Evolutionary conservation across 2,329 filamentous ascomycete genomes (phyloP), one percentile per base, ranked within the genome.

Genomic region (Alternaria alternata): DNA sequence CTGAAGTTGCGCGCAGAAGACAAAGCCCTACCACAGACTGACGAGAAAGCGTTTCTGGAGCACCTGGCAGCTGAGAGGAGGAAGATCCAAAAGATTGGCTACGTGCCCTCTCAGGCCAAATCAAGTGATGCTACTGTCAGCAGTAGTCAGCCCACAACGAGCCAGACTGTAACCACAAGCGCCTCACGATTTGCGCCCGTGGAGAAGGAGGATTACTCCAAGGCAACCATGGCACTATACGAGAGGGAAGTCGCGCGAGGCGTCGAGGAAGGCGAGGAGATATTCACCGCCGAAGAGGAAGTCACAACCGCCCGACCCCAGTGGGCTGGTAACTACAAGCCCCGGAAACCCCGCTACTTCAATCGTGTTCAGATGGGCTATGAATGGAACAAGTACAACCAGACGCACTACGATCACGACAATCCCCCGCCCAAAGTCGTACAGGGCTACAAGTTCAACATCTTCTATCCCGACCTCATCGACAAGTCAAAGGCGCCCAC

Each of bases 331-430:
- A 93, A 94, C 79, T 91, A 96, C 78, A 88, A 91, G 39, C 93
- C 94, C 7, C 88, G 95, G 64, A 99, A 98, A 80, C 95, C 95
- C 12, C 88, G 91, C 61, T 98, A 97, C 81, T 99, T 99, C 85
- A 98, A 98, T 76, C 90, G 95, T 41, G 94, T 98, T 47, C 94
- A 97, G 79, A 97, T 97, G 92, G 95, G 95, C 54, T 99, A 98
- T 79, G 95, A 99, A 79, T 99, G 95, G 95, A 99, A 99, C 84
- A 99, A 99, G 80, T 99, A 99, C 85, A 99, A 99, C 75, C 95
- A 99, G 81, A 99, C 95, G 12, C 95, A 99, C 80, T 99, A 99
- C 81, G 95, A 98, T 78, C 93, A 97, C 78, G 94, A 98, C 76
- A 97, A 98, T 73, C 95, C 95, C 2, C 95, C 95, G 1, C 95